A percentile compares a stretch with the other conserved stretches of the same genome.
Evolutionary conservation across 495 filamentous ascomycete species (phyloP).

Genomic region (Gamarada debralockiae): DNA sequence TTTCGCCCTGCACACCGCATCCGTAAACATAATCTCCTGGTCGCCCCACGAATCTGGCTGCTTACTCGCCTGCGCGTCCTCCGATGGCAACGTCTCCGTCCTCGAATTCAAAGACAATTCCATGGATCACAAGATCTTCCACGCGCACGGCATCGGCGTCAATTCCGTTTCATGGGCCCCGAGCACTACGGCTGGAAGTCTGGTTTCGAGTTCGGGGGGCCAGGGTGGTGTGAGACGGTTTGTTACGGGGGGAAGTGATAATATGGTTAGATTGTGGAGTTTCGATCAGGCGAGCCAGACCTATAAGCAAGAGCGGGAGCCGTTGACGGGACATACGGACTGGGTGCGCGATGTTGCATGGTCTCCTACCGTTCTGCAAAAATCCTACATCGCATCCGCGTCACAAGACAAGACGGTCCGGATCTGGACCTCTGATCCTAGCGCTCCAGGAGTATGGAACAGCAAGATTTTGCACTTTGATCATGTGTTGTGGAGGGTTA

Average conservation of each 20-base stretch:
- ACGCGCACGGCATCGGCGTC: conserved; percentile 86
- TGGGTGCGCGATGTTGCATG: conserved; percentile 99
- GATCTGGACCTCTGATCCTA: conserved; percentile 84
- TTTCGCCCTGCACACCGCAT: conserved; percentile 86
- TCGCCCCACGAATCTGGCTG: conserved; percentile 95
- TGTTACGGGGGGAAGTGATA: conserved; percentile 92
- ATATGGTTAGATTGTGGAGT: conserved; percentile 84
- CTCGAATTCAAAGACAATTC: conserved; percentile 96
- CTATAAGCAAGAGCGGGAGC: conserved; percentile 50
- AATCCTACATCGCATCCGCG: conserved; percentile 91
- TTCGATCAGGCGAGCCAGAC: conserved; percentile 44
- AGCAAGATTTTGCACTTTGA: conserved; percentile 84
- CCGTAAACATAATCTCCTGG: conserved; percentile 95
- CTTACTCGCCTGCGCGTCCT: conserved; percentile 88
- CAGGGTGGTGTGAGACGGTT: conserved; percentile 67
- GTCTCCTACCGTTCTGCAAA: conserved; percentile 89
- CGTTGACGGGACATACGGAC: conserved; percentile 77
- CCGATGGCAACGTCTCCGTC: conserved; percentile 87
- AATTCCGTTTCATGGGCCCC: conserved; percentile 97
- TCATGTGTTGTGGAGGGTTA: conserved; percentile 88
- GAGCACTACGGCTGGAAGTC: conserved; percentile 68
- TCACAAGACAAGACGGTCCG: conserved; percentile 95
- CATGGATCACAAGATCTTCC: conserved; percentile 79
- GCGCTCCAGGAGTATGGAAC: conserved; percentile 64
- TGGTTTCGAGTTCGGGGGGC: conserved; percentile 65